Percentiles rank a stretch among this genome's conserved stretches.
Conservation (phyloP, 192 early-diverging fungal species). For the Fimicolochytrium jonesii region DNA sequence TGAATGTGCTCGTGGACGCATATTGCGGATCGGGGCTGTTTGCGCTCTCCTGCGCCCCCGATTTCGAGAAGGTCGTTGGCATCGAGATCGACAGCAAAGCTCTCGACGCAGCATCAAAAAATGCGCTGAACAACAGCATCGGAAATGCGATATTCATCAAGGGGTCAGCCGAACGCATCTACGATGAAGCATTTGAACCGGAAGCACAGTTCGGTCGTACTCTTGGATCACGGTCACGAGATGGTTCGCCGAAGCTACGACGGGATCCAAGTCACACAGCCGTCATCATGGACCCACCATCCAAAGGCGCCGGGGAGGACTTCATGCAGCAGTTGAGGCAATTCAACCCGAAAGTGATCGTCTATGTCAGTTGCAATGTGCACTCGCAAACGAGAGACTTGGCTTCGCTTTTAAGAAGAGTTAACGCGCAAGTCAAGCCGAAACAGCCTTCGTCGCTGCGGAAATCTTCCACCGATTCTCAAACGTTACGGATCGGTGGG, state of each 20-base stretch:
- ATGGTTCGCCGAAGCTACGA: too few species aligned
- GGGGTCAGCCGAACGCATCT: slow-evolving; percentile 24
- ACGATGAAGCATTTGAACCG: slow-evolving; percentile 22
- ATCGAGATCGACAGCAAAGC: slow-evolving; percentile 62
- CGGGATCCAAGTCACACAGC: slow-evolving; percentile 39
- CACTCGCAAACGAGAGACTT: slow-evolving; percentile 59
- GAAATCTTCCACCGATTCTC: too few species aligned
- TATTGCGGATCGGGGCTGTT: slow-evolving; percentile 74
- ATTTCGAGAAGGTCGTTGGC: slow-evolving; percentile 61
- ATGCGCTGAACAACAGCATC: slow-evolving; percentile 48
- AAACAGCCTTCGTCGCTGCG: too few species aligned
- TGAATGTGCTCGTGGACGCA: slow-evolving; percentile 52
- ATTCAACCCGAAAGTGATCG: slow-evolving; percentile 62
- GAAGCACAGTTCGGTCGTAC: slow-evolving; percentile 55
- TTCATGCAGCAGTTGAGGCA: slow-evolving; percentile 64
- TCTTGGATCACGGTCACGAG: too few species aligned
- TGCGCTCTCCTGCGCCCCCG: slow-evolving; percentile 55
- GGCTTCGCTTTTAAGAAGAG: too few species aligned
- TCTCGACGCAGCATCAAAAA: slow-evolving; percentile 60
- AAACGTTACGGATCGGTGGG: too few species aligned
- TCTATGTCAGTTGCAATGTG: slow-evolving; percentile 70
- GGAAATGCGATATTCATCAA: slow-evolving; percentile 51
- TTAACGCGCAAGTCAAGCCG: too few species aligned
- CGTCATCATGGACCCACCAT: slow-evolving; percentile 70
- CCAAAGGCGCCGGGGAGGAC: slow-evolving; percentile 60